Percentiles rank a stretch among this genome's conserved stretches.
phyloP scores from a whole-genome alignment of 805 yeast genomes.

The Ogataea trehaloabstinens region DNA sequence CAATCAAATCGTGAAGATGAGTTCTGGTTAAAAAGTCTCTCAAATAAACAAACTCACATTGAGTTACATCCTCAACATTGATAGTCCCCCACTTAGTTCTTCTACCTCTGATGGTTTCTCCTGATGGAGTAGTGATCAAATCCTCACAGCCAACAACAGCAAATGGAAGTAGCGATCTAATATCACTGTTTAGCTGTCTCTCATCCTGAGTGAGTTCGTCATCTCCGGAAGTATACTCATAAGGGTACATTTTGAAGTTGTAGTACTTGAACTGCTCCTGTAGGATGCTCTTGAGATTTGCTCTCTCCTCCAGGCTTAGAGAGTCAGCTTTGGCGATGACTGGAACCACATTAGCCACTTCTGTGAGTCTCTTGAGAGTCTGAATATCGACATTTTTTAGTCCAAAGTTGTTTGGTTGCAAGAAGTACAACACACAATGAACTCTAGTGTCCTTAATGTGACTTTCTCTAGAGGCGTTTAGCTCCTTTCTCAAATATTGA shows the following conservation, averaged over 20 bases:
- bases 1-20: constrained; percentile 93
- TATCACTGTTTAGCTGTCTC: constrained; percentile 68
- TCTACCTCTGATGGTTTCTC: constrained; percentile 83
- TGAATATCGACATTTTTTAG: constrained; percentile 78
- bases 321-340: constrained; percentile 93
- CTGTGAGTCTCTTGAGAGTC: constrained; percentile 79
- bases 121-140: constrained; percentile 64
- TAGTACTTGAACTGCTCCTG: constrained; percentile 75
- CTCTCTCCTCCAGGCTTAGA: constrained; percentile 81
- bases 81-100: constrained; percentile 92
- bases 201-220: constrained; percentile 61
- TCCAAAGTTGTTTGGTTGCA: constrained; percentile 87
- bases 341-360: constrained; percentile 91
- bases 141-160: constrained; percentile 91
- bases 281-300: constrained; percentile 68
- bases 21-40: constrained; percentile 94
- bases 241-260: constrained; percentile 80
- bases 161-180: constrained; percentile 80
- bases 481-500: constrained; percentile 84
- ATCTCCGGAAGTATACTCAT: constrained; percentile 42
- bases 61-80: constrained; percentile 90
- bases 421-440: constrained; percentile 88
- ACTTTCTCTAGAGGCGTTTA: constrained; percentile 90
- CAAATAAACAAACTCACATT: constrained; percentile 92
- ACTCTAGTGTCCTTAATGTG: constrained; percentile 84